These are phyloP conservation scores for Coffea eugenioides DNA, from an alignment of 257 asterid species.

Conservation along the genomic window DNA sequence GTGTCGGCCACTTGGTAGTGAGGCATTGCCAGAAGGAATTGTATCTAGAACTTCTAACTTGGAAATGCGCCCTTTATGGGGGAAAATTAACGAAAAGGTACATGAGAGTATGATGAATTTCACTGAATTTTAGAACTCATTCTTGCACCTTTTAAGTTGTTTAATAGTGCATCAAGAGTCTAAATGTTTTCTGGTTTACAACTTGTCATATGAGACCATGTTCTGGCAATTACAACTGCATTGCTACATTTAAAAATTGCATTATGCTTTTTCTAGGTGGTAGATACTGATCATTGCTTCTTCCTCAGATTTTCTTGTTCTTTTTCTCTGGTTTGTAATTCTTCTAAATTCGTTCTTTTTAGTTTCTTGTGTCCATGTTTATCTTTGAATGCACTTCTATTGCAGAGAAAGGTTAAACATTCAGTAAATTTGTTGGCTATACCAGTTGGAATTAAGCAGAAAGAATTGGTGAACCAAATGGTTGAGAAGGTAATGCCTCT, in stretches of 20 bases:
- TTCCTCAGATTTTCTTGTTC: not conserved
- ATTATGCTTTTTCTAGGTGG: not conserved
- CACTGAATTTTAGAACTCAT: not conserved
- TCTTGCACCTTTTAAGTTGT: not conserved
- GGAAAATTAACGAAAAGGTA: constrained; percentile 45
- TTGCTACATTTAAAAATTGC: not conserved
- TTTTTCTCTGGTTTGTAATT: not conserved
- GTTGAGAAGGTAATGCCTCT: constrained; percentile 56
- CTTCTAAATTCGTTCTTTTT: not conserved
- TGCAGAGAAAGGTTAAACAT: constrained; percentile 40
- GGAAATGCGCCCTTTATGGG: constrained; percentile 67
- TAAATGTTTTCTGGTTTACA: not conserved
- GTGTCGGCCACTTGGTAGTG: constrained; percentile 65
- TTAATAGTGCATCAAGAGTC: not conserved
- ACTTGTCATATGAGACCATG: not conserved
- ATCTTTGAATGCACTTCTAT: constrained; percentile 13
- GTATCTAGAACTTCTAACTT: constrained; percentile 60
- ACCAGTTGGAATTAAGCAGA: constrained; percentile 83
- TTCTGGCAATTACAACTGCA: not conserved
- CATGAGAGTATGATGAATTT: not conserved
- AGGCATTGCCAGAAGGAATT: constrained; percentile 76
- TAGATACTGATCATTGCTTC: not conserved
- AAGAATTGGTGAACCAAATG: constrained; percentile 47
- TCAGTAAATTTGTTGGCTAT: constrained; percentile 60
- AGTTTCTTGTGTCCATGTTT: constrained; percentile 6